Evolutionary conservation across 495 filamentous ascomycete genomes (phyloP).

Genomic region (Pyronema domesticum): DNA sequence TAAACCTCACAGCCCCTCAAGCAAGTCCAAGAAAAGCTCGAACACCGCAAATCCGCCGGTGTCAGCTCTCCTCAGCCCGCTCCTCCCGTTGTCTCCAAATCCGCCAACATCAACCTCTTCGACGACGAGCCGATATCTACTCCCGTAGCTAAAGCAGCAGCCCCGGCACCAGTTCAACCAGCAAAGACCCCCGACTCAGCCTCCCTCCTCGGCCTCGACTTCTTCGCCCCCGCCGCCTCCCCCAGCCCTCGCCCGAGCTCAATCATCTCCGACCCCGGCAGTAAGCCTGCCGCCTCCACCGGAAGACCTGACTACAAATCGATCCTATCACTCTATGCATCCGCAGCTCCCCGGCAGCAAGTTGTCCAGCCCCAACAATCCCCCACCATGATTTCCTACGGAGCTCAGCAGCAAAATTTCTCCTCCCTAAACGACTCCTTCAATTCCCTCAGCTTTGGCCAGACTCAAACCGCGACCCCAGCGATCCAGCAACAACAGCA

Average conservation of each 20-base stretch:
- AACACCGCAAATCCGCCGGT: conserved; percentile 28
- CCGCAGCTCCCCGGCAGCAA: conserved; percentile 34
- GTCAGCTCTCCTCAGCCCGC: conserved; percentile 27
- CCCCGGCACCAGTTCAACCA: conserved; percentile 27
- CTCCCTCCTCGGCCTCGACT: conserved; percentile 83
- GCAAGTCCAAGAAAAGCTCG: conserved; percentile 54
- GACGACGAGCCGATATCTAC: conserved; percentile 31
- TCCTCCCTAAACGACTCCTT: conserved; percentile 78
- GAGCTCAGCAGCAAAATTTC: conserved; percentile 34
- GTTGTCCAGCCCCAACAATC: conserved; percentile 41
- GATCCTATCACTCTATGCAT: conserved; percentile 86
- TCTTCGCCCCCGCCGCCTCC: conserved; percentile 56
- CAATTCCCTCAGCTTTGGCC: conserved; percentile 53
- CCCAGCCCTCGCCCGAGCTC: conserved; percentile 44
- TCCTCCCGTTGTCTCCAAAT: conserved; percentile 18
- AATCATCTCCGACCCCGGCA: conserved; percentile 20
- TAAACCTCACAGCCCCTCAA: conserved; percentile 41
- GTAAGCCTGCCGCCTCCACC: conserved; percentile 10
- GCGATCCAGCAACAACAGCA: conserved; percentile 27
- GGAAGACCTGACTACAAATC: conserved; percentile 94
- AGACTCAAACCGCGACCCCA: conserved; percentile 34
- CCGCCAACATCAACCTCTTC: conserved; percentile 40
- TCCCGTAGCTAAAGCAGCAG: conserved; percentile 29
- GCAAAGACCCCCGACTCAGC: conserved; percentile 70
- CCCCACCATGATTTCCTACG: conserved; percentile 20